phyloP scores from a whole-genome alignment of 805 yeast species.

The Suhomyces prunicola region DNA sequence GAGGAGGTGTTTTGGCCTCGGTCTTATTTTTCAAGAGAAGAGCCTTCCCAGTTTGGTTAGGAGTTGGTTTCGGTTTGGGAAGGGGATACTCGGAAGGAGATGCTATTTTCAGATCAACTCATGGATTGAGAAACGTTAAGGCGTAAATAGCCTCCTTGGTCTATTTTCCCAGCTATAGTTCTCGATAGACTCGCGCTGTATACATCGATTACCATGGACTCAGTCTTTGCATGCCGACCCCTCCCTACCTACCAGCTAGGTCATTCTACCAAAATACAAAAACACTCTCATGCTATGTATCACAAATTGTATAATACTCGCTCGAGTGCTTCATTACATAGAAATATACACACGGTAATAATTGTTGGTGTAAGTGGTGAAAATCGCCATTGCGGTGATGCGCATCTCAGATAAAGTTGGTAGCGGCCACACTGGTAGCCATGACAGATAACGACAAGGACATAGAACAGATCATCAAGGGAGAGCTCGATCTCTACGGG shows the following conservation, averaged over 20 bases:
- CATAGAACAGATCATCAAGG: constrained; percentile 16
- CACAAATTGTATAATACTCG: neutral
- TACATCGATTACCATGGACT: neutral
- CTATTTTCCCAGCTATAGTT: neutral
- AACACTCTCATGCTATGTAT: neutral
- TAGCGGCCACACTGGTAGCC: neutral
- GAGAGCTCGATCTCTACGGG: constrained; percentile 26
- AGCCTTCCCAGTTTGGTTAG: constrained; percentile 97
- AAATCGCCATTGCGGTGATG: neutral
- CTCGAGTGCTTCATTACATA: neutral
- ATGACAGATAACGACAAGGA: constrained; percentile 2
- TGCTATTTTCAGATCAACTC: constrained; percentile 82
- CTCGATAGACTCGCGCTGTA: neutral
- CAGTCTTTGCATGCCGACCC: neutral
- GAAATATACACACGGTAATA: neutral
- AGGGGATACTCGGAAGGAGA: constrained; percentile 98
- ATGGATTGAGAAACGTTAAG: constrained; percentile 72
- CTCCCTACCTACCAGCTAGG: neutral
- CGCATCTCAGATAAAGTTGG: neutral
- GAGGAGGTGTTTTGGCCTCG: constrained; percentile 92
- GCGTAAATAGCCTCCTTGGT: constrained; percentile 38
- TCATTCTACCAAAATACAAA: neutral
- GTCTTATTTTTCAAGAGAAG: constrained; percentile 89
- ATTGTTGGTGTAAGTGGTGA: neutral
- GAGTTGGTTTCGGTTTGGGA: constrained; percentile 96